phyloP scores from a whole-genome alignment of 306 rosid genomes.

The Trifolium dubium region DNA sequence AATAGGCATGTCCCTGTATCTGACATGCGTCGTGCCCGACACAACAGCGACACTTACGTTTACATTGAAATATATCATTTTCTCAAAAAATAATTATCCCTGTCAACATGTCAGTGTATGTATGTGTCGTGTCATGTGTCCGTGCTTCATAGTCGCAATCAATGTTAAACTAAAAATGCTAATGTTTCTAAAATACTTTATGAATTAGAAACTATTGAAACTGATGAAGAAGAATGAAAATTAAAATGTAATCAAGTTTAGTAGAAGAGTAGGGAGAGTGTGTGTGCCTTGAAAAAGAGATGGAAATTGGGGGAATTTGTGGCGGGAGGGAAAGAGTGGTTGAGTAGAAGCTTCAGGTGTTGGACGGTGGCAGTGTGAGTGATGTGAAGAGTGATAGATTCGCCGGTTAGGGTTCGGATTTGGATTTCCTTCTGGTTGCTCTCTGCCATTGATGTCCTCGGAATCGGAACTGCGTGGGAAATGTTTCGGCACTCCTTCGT shows the following conservation, averaged over 20 bases:
- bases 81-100: no score
- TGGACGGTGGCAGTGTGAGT: conserved; percentile 52
- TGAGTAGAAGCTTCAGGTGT: conserved; percentile 72
- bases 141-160: neutral
- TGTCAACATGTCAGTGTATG: no score
- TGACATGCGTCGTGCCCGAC: no score
- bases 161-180: neutral
- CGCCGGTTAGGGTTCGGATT: conserved; percentile 72
- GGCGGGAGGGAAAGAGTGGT: conserved; percentile 63
- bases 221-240: neutral
- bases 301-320: conserved; percentile 69
- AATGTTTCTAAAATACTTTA: neutral
- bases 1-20: no score
- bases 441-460: conserved; percentile 45
- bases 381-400: conserved; percentile 55
- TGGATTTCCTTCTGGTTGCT: conserved; percentile 44
- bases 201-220: neutral
- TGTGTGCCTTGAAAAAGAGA: conserved; percentile 70
- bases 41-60: no score
- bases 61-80: no score
- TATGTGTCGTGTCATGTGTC: no score
- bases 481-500: neutral
- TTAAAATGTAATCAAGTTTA: neutral
- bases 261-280: neutral
- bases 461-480: conserved; percentile 11